Evolutionary conservation across 345 rosid species (phyloP).

Genomic region (Syzygium jambos): DNA sequence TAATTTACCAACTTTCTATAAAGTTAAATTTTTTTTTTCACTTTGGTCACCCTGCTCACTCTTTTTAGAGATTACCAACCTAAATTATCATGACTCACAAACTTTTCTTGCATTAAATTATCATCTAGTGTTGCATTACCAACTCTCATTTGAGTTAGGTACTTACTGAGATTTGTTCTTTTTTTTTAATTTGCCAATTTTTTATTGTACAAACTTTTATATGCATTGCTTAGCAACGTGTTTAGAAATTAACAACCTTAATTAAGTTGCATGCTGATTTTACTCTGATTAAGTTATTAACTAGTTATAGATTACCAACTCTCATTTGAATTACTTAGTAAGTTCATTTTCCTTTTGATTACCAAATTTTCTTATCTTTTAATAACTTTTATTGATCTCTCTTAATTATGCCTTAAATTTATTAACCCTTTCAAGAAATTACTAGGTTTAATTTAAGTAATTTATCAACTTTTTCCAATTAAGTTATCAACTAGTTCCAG

Average conservation of each 20-base stretch:
- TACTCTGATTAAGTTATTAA: neutral
- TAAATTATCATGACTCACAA: neutral
- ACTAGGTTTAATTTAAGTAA: neutral
- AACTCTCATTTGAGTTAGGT: neutral
- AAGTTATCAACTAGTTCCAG: neutral
- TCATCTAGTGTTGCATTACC: neutral
- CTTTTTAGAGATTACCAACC: neutral
- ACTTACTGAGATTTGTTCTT: neutral
- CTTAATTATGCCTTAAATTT: neutral
- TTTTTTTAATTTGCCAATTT: neutral
- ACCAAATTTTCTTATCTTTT: neutral
- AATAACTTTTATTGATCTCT: neutral
- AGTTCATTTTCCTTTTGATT: neutral
- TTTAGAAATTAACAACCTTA: neutral
- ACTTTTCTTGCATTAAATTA: neutral
- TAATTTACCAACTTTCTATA: neutral
- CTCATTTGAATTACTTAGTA: neutral
- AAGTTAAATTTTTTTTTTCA: neutral
- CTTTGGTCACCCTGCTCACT: neutral
- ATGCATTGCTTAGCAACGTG: neutral
- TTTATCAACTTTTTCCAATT: neutral
- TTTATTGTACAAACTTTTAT: neutral
- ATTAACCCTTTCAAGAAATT: neutral
- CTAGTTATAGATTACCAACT: neutral
- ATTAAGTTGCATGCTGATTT: neutral